Evolutionary conservation across 169 alveolate species (phyloP), one percentile per base, ranked within the genome.

Genomic region (Theileria parva): DNA sequence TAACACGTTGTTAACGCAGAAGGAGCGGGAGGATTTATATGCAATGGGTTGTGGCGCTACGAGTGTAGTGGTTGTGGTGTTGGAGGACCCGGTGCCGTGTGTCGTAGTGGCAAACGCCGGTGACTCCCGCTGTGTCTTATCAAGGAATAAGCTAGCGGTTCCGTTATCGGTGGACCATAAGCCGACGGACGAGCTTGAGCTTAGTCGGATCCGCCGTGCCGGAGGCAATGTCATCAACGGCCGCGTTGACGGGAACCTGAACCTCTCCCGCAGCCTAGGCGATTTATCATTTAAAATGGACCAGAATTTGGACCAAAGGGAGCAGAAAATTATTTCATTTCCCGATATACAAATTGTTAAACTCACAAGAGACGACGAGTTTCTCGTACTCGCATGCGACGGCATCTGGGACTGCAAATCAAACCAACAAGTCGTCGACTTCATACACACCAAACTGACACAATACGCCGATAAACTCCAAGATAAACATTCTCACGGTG

Each of bases 341-440:
- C 99, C 99, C 13, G 99, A 98, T 65, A 94, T 97, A 28, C 79
- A 95, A 28, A 91, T 91, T 12, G 91, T 91, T 65, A 91, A 93
- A 13, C 79, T 96, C 64, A 87, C 94, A 0, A 84, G 81, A 12
- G 93, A 95, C 28, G 98, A 95, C 77, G 99, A 97, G 83, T 98
- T 98, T 86, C 87, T 97, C 57, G 91, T 98, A 37, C 94, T 98
- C 74, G 99, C 99, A n/a, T 98, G 99, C 93, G 99, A 97, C 90
- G 99, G 99, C 12, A 96, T 98, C 21, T 98, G 99, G 98, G 99
- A 98, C 87, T 97, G 98, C 74, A 87, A 96, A 44, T 92, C 93
- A 60, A 94, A 94, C 71, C 97, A 97, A 85, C 94, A 96, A 57
- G 97, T 96, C 39, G 98, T 97, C 39, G 96, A 94, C 57, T 93